A percentile compares a stretch with the other conserved stretches of the same genome.
These are phyloP conservation scores for Fusarium sp. DNA, from an alignment of 2,329 filamentous ascomycete genomes.

Conservation along the genomic window DNA sequence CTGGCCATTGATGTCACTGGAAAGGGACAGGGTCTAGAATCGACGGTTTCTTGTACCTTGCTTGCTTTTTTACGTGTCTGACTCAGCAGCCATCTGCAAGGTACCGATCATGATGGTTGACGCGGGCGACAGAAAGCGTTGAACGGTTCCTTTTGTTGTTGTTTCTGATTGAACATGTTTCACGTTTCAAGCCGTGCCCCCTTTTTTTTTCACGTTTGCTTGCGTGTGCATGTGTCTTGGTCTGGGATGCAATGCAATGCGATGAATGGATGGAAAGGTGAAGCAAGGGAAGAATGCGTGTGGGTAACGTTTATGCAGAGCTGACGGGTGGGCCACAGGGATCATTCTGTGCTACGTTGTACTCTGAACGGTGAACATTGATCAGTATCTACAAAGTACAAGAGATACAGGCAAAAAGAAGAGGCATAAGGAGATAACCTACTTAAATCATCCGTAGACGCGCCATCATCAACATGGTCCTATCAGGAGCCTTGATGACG, in stretches of 20 bases:
- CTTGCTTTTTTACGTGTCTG: constrained; percentile 22
- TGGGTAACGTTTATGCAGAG: constrained; percentile 31
- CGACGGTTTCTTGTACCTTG: background rate
- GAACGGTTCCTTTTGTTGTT: constrained; percentile 4
- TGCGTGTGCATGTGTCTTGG: constrained; percentile 2
- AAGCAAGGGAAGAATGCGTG: constrained; percentile 29
- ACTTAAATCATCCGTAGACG: background rate
- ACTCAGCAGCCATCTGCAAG: constrained; percentile 1
- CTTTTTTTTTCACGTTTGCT: background rate
- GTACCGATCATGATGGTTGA: background rate
- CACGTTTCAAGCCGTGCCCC: constrained; percentile 33
- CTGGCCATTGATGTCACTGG: background rate
- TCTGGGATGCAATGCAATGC: background rate
- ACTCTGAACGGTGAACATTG: background rate
- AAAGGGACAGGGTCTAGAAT: background rate
- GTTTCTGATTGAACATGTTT: constrained; percentile 19
- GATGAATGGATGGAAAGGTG: background rate
- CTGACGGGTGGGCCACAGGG: constrained; percentile 11
- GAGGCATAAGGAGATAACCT: background rate
- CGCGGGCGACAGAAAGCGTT: background rate
- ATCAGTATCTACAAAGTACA: background rate
- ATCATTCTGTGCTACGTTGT: background rate
- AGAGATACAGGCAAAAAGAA: background rate
- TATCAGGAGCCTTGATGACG: background rate
- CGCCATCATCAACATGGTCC: background rate